These are phyloP conservation scores for Pouteria campechiana DNA, from an alignment of 179 eudicot species.

Conservation along the genomic window DNA sequence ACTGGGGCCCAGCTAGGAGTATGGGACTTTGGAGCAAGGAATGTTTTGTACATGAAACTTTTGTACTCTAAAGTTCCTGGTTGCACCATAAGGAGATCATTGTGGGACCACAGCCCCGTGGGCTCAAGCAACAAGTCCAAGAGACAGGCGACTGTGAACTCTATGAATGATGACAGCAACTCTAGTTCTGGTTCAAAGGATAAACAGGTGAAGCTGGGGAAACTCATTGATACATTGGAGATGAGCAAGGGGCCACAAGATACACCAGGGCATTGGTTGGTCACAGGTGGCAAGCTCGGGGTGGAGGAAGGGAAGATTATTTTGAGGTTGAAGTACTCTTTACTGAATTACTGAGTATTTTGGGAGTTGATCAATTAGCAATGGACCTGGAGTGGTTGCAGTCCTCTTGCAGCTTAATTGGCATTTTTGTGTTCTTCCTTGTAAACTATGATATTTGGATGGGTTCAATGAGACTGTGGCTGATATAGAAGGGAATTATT, in stretches of 20 bases:
- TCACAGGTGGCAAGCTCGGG: conserved; percentile 82
- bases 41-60: conserved; percentile 77
- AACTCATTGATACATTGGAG: conserved; percentile 64
- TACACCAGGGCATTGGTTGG: conserved; percentile 84
- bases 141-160: conserved; percentile 10
- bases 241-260: conserved; percentile 72
- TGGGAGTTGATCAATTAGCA: conserved; percentile 8
- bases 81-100: conserved; percentile 69
- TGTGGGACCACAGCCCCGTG: conserved; percentile 72
- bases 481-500: neutral
- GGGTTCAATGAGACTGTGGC: neutral
- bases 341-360: conserved; percentile 52
- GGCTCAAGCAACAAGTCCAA: conserved; percentile 22
- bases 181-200: conserved; percentile 26
- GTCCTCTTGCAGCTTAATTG: conserved; percentile 5
- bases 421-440: conserved; percentile 1
- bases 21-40: conserved; percentile 87
- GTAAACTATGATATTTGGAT: neutral
- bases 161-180: conserved; percentile 26
- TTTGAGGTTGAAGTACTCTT: conserved; percentile 71
- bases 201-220: conserved; percentile 42
- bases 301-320: conserved; percentile 76
- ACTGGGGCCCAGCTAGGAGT: conserved; percentile 93
- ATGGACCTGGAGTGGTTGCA: neutral
- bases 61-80: conserved; percentile 71